Percentiles rank a stretch among this genome's conserved stretches.
Conservation (phyloP, 2,329 filamentous ascomycete genomes). For the Beauveria pseudobassiana region DNA sequence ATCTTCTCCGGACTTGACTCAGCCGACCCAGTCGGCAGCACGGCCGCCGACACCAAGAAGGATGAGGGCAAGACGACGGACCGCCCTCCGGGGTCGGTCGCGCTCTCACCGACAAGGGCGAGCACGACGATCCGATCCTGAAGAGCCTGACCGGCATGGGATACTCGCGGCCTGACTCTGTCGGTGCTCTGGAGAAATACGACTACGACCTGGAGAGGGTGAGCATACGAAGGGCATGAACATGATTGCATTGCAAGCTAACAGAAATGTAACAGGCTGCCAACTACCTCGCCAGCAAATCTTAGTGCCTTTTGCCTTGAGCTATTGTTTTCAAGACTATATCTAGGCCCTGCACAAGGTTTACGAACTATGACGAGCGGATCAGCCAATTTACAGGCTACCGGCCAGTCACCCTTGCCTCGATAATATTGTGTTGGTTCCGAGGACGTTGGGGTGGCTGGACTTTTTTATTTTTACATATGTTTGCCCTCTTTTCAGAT, state of each 20-base stretch:
- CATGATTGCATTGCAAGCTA: neutral
- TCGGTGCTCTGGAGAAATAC: conserved; percentile 82
- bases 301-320: conserved; percentile 24
- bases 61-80: conserved; percentile 8
- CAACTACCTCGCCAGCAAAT: conserved; percentile 49
- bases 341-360: neutral
- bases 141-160: conserved; percentile 89
- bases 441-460: neutral
- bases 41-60: conserved; percentile 18
- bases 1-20: conserved; percentile 79
- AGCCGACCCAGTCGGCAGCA: conserved; percentile 26
- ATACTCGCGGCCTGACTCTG: conserved; percentile 64
- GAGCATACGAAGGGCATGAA: conserved; percentile 20
- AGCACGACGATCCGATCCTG: conserved; percentile 85
- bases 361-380: neutral
- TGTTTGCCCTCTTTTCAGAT: neutral
- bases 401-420: neutral
- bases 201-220: conserved; percentile 96
- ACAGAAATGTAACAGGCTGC: conserved; percentile 33
- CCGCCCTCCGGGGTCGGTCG: conserved; percentile 41
- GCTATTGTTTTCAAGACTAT: neutral
- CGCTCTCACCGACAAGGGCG: conserved; percentile 63
- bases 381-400: neutral
- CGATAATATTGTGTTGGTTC: neutral
- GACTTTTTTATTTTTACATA: neutral